Evolutionary conservation across 177 flowering plant species (phyloP), one percentile per base, ranked within the genome.

Genomic region (Vitis hybrid): DNA sequence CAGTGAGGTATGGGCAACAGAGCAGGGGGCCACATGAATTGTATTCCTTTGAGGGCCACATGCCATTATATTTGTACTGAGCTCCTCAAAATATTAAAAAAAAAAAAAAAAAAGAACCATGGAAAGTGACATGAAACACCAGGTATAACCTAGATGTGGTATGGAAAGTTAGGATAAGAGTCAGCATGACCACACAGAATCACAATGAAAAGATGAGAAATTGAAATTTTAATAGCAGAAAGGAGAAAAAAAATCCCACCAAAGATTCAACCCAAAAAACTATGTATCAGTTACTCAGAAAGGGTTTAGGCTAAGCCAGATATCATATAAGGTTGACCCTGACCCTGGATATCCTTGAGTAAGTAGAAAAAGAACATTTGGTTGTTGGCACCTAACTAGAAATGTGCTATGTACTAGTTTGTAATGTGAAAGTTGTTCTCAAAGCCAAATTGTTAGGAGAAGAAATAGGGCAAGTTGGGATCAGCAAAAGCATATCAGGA

Each of bases 91-190:
- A 50, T 20, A 20, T 14, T 41, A 41, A 41, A 41, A 41, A 41
- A 4, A 6, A 35, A 35, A 18, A 20, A 41, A 41, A 41, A 0
- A 46, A 58, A 64, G 18, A 49, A 10, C 11, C 55, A 13, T 67
- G 32, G 71, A 71, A 64, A 70, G 48, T 65, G 78, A 70, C 18
- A n/a, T 61, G 57, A 18, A 68, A 69, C 15, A 58, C 30, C 53
- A 70, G 46, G 8, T 21, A 66, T 55, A 58, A 17, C 59, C 57
- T 51, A 71, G 52, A 51, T 63, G 15, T 17, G 41, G 61, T 10
- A 6, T 13, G 41, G 12, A 41, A 41, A 18, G 46, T 56, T 52
- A 49, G 73, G 81, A 78, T 67, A 78, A 78, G 81, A 68, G 53
- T n/a, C 35, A 62, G 46, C 32, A 46, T 53, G 66, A 17, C 74